Evolutionary conservation across 192 early-diverging fungal genomes (phyloP).

Genomic region (Irineochytrium annulatum): DNA sequence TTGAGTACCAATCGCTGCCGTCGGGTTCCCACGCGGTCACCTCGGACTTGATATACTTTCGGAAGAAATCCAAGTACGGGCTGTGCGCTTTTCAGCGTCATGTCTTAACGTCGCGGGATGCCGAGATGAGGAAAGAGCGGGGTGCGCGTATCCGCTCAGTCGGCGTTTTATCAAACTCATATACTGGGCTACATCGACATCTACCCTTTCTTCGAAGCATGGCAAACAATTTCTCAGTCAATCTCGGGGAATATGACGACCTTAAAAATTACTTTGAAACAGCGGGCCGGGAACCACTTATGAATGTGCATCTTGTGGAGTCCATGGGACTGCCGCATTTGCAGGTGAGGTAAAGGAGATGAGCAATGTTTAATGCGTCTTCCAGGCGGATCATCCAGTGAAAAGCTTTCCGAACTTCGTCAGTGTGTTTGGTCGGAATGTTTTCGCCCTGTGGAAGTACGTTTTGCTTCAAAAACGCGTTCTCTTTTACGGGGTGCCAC

Average conservation of each 20-base stretch:
- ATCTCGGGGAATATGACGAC: background rate
- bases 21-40: slow-evolving; percentile 9
- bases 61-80: slow-evolving; percentile 6
- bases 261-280: slow-evolving; percentile 1
- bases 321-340: slow-evolving; percentile 5
- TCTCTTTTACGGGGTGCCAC: slow-evolving; percentile 9
- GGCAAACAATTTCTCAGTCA: background rate
- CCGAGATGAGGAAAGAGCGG: slow-evolving; percentile 14
- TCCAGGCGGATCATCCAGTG: slow-evolving; percentile 4
- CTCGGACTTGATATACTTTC: slow-evolving; percentile 9
- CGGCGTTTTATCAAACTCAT: background rate
- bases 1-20: slow-evolving; percentile 5
- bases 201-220: slow-evolving; percentile 3
- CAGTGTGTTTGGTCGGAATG: background rate
- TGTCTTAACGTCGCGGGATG: slow-evolving; percentile 9
- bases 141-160: slow-evolving; percentile 4
- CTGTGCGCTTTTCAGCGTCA: slow-evolving; percentile 10
- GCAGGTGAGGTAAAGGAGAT: background rate
- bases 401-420: slow-evolving; percentile 5
- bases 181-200: slow-evolving; percentile 9
- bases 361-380: background rate
- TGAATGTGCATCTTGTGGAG: background rate
- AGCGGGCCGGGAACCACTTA: background rate
- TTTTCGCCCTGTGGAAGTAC: slow-evolving; percentile 19
- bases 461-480: slow-evolving; percentile 15